A percentile compares a stretch with the other conserved stretches of the same genome.
Evolutionary conservation across 2,329 filamentous ascomycete genomes (phyloP).

Genomic region (Xylariaceae sp.): DNA sequence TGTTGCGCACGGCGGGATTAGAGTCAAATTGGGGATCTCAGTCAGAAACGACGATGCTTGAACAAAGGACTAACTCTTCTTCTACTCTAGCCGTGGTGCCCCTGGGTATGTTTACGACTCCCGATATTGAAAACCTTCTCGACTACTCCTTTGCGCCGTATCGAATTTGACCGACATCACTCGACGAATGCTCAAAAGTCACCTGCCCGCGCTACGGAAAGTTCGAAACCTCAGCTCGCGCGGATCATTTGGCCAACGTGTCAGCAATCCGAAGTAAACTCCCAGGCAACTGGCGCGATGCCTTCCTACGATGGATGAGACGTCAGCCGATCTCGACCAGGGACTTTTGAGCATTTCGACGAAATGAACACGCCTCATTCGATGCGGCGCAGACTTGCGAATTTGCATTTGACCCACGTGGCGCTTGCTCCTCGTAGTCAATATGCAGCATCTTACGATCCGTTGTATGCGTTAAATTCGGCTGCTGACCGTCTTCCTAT

Average conservation of each 20-base stretch:
- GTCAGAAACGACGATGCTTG: neutral
- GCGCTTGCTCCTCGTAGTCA: neutral
- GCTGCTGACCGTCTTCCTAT: conserved; percentile 8
- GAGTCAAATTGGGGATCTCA: neutral
- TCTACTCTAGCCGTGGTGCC: conserved; percentile 66
- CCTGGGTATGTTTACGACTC: conserved; percentile 47
- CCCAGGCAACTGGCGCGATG: neutral
- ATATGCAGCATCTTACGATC: neutral
- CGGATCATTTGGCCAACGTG: neutral
- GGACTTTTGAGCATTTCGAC: conserved; percentile 5
- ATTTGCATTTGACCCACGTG: neutral
- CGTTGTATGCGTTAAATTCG: neutral
- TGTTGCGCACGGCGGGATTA: no score
- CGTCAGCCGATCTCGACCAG: neutral
- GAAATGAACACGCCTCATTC: neutral
- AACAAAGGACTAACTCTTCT: conserved; percentile 15
- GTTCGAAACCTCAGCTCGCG: neutral
- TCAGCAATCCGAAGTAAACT: neutral
- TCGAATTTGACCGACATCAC: neutral
- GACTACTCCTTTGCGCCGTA: neutral
- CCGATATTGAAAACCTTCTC: neutral
- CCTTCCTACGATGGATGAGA: neutral
- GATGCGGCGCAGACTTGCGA: neutral
- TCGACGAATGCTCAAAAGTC: conserved; percentile 7
- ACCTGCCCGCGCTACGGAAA: neutral